Conservation (phyloP, 768 basidiomycete genomes). For the Mycena venus region DNA sequence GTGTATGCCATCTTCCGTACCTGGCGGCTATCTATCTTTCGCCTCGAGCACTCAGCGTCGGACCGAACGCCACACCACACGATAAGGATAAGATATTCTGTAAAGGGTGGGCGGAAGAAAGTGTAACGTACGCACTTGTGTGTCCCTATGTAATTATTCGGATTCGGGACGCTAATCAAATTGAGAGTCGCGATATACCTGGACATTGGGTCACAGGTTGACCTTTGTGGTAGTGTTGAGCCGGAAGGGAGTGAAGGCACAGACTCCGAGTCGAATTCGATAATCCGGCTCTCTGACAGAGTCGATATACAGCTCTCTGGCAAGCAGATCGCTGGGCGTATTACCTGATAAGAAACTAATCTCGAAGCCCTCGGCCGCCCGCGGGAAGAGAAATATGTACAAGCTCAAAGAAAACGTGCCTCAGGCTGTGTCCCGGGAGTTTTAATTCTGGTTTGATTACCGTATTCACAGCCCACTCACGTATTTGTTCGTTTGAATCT, state of each 20-base stretch:
- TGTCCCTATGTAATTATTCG: not conserved
- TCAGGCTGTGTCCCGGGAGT: not conserved
- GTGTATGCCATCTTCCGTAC: conserved; percentile 2
- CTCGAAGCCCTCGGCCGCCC: not conserved
- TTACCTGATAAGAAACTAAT: not conserved
- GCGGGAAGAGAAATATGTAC: not conserved
- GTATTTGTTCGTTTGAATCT: not conserved
- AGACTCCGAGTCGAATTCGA: too few relatives aligned
- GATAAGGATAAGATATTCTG: not conserved
- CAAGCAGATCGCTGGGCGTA: too few relatives aligned
- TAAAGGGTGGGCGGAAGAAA: not conserved
- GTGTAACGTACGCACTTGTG: conserved; percentile 1
- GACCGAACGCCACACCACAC: not conserved
- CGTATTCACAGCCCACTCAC: conserved; percentile 7
- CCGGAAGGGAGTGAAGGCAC: not conserved
- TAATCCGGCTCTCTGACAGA: too few relatives aligned
- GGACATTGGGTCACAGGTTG: not conserved
- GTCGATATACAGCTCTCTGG: too few relatives aligned
- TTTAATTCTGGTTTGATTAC: not conserved
- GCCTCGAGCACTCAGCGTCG: not conserved
- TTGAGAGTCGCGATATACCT: not conserved
- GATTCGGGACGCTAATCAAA: not conserved
- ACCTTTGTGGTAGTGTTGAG: not conserved
- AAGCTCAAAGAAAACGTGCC: too few relatives aligned
- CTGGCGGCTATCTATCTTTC: not conserved